Conservation (phyloP, 768 basidiomycete genomes). For the Neoboletus magnificus region DNA sequence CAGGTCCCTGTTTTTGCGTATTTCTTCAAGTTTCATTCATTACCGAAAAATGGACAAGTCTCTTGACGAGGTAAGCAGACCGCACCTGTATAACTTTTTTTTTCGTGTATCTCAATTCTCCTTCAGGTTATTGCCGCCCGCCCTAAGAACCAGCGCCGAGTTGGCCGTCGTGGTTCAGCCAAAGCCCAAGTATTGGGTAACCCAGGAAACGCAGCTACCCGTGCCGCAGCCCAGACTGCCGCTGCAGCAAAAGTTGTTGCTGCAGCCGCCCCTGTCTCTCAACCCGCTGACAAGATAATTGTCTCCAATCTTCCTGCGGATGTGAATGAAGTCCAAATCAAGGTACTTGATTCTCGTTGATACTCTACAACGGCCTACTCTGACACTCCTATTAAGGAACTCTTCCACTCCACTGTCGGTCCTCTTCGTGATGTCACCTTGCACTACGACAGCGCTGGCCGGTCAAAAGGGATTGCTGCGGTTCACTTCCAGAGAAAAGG, state of each 20-base stretch:
- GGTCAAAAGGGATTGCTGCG: slow-evolving; percentile 87
- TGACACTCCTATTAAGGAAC: slow-evolving; percentile 58
- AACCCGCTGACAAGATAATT: slow-evolving; percentile 81
- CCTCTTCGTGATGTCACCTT: slow-evolving; percentile 81
- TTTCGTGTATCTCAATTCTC: slow-evolving; percentile 8
- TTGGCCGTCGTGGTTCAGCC: slow-evolving; percentile 43
- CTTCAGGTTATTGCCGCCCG: slow-evolving; percentile 65
- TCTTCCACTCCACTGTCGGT: slow-evolving; percentile 89
- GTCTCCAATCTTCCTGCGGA: slow-evolving; percentile 91
- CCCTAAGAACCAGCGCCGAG: slow-evolving; percentile 43
- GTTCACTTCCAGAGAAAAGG: slow-evolving; percentile 84
- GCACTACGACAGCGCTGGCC: slow-evolving; percentile 78
- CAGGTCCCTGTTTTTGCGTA: not conserved
- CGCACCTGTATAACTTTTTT: slow-evolving; percentile 5
- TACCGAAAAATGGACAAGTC: slow-evolving; percentile 67
- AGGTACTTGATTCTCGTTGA: slow-evolving; percentile 49
- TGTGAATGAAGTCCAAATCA: slow-evolving; percentile 91
- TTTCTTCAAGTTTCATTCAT: not conserved
- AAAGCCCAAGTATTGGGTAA: slow-evolving; percentile 63
- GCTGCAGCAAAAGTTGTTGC: slow-evolving; percentile 41
- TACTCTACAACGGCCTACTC: not conserved
- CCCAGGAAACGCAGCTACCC: slow-evolving; percentile 46
- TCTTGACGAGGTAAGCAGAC: slow-evolving; percentile 72
- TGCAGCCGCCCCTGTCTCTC: slow-evolving; percentile 37
- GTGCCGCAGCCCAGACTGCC: slow-evolving; percentile 49